Conservation (phyloP, 177 flowering plant genomes). For the Vitis hybrid region DNA sequence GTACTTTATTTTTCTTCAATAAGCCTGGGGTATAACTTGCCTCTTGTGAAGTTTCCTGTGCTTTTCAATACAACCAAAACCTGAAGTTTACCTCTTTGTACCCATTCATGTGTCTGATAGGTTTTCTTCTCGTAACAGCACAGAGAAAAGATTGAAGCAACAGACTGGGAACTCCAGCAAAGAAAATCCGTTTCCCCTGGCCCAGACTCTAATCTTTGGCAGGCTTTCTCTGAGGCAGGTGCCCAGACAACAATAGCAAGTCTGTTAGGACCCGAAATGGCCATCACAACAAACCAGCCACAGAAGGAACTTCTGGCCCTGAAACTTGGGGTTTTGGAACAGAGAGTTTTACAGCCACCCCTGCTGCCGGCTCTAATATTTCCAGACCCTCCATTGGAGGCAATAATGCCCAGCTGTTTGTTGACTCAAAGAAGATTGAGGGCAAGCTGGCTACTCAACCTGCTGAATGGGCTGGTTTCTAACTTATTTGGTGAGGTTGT, state of each 20-base stretch:
- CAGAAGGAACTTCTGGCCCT: too few species aligned
- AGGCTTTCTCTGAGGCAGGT: too few species aligned
- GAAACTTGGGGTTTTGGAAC: conserved; percentile 68
- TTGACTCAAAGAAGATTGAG: conserved; percentile 36
- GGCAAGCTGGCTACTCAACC: conserved; percentile 62
- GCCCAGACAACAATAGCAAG: too few species aligned
- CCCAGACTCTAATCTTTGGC: too few species aligned
- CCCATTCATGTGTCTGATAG: neutral
- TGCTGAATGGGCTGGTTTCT: conserved; percentile 99
- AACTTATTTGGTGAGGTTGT: conserved; percentile 3
- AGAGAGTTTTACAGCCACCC: conserved; percentile 63
- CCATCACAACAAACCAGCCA: too few species aligned
- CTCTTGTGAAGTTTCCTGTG: neutral
- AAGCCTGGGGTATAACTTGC: neutral
- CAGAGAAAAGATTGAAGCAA: too few species aligned
- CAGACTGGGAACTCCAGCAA: too few species aligned
- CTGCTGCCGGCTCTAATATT: conserved; percentile 39
- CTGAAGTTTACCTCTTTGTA: conserved; percentile 13
- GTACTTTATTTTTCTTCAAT: neutral
- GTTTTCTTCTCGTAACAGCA: neutral
- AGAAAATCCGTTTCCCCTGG: too few species aligned
- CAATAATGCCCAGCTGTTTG: conserved; percentile 42
- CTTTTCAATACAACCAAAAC: neutral
- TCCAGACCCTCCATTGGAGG: conserved; percentile 31
- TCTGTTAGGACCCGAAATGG: too few species aligned